Conservation (phyloP, 345 rosid genomes). For the Boechera retrofracta region DNA sequence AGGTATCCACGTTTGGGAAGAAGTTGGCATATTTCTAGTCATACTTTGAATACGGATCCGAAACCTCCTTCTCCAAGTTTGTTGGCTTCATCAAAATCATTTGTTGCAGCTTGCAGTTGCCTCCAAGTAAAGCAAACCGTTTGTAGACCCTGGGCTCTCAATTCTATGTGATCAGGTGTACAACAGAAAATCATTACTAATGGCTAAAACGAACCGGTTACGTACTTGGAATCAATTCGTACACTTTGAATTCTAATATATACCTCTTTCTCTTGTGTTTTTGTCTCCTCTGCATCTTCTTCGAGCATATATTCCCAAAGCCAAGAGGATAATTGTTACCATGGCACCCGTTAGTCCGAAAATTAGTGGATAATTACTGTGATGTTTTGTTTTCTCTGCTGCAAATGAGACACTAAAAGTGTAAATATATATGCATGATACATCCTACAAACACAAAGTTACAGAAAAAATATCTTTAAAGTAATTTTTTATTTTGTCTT, state of each 20-base stretch:
- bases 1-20: background rate
- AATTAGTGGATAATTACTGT: slow-evolving; percentile 6
- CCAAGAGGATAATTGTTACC: slow-evolving; percentile 26
- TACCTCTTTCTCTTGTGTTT: slow-evolving; percentile 12
- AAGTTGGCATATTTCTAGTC: background rate
- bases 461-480: too few species aligned
- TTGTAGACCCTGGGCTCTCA: slow-evolving; percentile 3
- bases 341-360: slow-evolving; percentile 17
- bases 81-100: slow-evolving; percentile 26
- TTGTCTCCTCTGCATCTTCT: slow-evolving; percentile 24
- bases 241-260: background rate
- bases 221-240: background rate
- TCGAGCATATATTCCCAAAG: slow-evolving; percentile 47
- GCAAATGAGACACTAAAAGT: slow-evolving; percentile 11
- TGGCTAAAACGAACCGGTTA: background rate
- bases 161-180: background rate
- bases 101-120: slow-evolving; percentile 34
- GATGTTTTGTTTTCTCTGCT: slow-evolving; percentile 25
- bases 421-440: background rate
- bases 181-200: background rate
- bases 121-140: slow-evolving; percentile 29
- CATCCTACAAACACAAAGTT: background rate
- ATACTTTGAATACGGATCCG: slow-evolving; percentile 39
- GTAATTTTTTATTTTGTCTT: too few species aligned
- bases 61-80: slow-evolving; percentile 43